phyloP scores from a whole-genome alignment of 768 basidiomycete species.

The Dacryopinax primogenitus region DNA sequence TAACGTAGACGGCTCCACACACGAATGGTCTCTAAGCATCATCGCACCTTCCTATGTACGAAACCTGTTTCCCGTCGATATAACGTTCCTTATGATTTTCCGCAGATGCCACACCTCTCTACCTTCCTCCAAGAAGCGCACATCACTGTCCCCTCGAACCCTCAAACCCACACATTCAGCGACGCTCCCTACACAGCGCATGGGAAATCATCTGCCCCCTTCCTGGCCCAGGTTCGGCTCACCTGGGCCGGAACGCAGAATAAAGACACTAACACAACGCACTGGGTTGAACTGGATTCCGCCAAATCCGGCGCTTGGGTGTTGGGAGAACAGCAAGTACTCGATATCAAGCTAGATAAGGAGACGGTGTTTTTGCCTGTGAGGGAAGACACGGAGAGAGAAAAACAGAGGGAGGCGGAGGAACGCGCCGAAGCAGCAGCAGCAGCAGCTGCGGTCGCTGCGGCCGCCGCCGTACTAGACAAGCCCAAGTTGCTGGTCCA shows the following conservation, averaged over 20 bases:
- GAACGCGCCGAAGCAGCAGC: not conserved
- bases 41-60: slow-evolving; percentile 39
- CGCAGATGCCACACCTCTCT: slow-evolving; percentile 28
- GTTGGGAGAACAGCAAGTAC: slow-evolving; percentile 38
- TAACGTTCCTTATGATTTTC: not conserved
- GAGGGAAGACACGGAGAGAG: slow-evolving; percentile 12
- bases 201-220: slow-evolving; percentile 35
- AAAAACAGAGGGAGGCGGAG: not conserved
- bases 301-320: slow-evolving; percentile 28
- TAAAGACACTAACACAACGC: slow-evolving; percentile 34
- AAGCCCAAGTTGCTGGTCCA: not conserved
- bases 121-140: slow-evolving; percentile 27
- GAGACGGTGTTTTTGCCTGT: slow-evolving; percentile 31
- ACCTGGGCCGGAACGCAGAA: slow-evolving; percentile 35
- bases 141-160: slow-evolving; percentile 19
- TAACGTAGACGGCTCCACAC: slow-evolving; percentile 26
- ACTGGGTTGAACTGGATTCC: slow-evolving; percentile 43
- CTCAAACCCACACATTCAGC: slow-evolving; percentile 23
- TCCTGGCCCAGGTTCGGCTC: slow-evolving; percentile 34
- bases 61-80: slow-evolving; percentile 14
- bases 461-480: not conserved
- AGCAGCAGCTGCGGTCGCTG: not conserved
- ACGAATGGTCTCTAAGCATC: slow-evolving; percentile 38
- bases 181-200: slow-evolving; percentile 33
- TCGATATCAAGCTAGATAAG: slow-evolving; percentile 40